These are phyloP conservation scores for Neofusicoccum cordaticola DNA, from an alignment of 2,329 filamentous ascomycete genomes.

Conservation along the genomic window DNA sequence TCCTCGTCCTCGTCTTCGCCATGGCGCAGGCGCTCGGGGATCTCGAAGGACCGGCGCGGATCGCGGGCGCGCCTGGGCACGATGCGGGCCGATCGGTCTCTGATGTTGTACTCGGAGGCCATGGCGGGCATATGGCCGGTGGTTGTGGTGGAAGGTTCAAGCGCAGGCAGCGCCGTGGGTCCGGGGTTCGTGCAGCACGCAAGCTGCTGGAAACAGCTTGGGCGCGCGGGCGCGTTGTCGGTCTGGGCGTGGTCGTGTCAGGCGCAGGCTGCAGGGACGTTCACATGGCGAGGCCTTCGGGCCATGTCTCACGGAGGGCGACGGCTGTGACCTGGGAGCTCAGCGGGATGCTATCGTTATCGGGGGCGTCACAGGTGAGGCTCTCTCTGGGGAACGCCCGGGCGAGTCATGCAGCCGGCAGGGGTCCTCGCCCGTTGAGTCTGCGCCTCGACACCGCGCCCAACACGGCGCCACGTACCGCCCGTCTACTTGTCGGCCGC, in stretches of 20 bases:
- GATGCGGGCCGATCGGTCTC: neutral
- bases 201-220: neutral
- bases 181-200: constrained; percentile 4
- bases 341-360: constrained; percentile 1
- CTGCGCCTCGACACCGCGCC: neutral
- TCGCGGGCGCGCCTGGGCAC: neutral
- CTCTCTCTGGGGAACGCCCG: constrained; percentile 9
- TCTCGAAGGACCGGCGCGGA: constrained; percentile 42
- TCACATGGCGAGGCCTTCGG: neutral
- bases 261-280: neutral
- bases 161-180: neutral
- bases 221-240: neutral
- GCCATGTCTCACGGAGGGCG: constrained; percentile 4
- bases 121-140: neutral
- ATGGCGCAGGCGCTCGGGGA: constrained; percentile 58
- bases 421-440: neutral
- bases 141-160: neutral
- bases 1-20: constrained; percentile 61
- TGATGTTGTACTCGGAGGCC: constrained; percentile 8
- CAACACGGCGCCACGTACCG: constrained; percentile 2
- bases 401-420: constrained; percentile 1
- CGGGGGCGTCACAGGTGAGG: constrained; percentile 4
- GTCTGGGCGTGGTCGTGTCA: constrained; percentile 6
- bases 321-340: constrained; percentile 3
- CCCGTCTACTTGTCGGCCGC: neutral